Percentiles rank a stretch among this genome's conserved stretches.
Conservation (phyloP, 192 early-diverging fungal species). For the Backusella tuberculispora region DNA sequence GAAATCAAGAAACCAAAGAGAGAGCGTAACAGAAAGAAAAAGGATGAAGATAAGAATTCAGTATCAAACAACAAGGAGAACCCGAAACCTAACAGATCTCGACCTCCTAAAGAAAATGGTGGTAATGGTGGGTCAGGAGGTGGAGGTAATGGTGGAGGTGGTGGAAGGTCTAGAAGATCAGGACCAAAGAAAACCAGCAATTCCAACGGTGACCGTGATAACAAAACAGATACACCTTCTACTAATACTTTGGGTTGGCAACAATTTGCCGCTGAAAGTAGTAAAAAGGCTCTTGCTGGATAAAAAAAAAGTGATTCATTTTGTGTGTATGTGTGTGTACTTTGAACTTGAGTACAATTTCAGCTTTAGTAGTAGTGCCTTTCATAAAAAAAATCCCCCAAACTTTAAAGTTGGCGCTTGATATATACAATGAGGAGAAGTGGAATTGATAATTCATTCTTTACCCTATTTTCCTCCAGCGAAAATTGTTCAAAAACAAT, state of each 20-base stretch:
- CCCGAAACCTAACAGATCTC: background rate
- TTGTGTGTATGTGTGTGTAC: too few species aligned
- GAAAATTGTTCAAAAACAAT: too few species aligned
- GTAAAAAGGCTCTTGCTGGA: conserved; percentile 8
- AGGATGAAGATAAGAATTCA: background rate
- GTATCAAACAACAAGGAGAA: background rate
- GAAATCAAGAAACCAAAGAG: conserved; percentile 18
- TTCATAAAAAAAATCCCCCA: too few species aligned
- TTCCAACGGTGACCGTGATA: background rate
- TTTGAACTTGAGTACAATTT: too few species aligned
- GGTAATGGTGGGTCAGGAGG: background rate
- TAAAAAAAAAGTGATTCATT: background rate
- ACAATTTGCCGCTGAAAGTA: conserved; percentile 2
- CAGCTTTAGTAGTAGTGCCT: too few species aligned
- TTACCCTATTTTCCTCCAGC: too few species aligned
- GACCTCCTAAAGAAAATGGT: conserved; percentile 5
- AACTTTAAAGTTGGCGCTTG: too few species aligned
- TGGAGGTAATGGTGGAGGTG: too few species aligned
- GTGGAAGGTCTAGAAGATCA: background rate
- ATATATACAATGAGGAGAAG: too few species aligned
- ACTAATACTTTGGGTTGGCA: background rate
- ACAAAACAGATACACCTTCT: background rate
- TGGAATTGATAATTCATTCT: too few species aligned
- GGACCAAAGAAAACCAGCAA: background rate
- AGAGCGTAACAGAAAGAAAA: conserved; percentile 20